Percentiles rank a stretch among this genome's conserved stretches.
Conservation (phyloP, 169 alveolate genomes). For the Cryptosporidium baileyi region DNA sequence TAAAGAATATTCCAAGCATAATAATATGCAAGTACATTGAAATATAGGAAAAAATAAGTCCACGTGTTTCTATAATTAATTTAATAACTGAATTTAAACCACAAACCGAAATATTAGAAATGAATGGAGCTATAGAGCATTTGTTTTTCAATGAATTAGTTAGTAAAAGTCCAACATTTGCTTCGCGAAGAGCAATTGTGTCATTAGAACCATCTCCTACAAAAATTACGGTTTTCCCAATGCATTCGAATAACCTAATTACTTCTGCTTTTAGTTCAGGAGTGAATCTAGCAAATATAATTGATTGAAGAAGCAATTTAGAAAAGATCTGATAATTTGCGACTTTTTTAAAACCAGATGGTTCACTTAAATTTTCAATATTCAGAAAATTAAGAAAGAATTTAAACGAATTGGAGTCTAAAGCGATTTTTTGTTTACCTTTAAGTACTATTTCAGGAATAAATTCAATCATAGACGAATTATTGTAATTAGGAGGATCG, state of each 20-base stretch:
- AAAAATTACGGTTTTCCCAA: constrained; percentile 44
- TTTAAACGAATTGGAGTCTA: constrained; percentile 10
- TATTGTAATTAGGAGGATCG: neutral
- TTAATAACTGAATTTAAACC: constrained; percentile 6
- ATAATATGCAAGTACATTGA: constrained; percentile 21
- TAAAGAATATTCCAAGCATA: constrained; percentile 24
- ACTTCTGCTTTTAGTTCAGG: constrained; percentile 43
- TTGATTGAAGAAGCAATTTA: neutral
- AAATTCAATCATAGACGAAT: neutral
- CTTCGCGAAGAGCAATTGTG: constrained; percentile 8
- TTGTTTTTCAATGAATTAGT: neutral
- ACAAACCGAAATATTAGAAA: neutral
- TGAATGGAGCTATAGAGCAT: constrained; percentile 24
- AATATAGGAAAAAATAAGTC: constrained; percentile 2
- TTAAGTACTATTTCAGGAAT: neutral
- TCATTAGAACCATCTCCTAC: constrained; percentile 65
- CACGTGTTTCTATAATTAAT: constrained; percentile 28
- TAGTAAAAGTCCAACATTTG: constrained; percentile 18
- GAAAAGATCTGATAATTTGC: neutral
- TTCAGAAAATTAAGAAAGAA: neutral
- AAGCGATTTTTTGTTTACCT: neutral
- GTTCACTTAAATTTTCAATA: neutral
- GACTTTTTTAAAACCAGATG: neutral
- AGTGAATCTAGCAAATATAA: constrained; percentile 48
- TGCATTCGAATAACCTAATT: neutral